phyloP scores from a whole-genome alignment of 345 rosid species.

The Corchorus olitorius region DNA sequence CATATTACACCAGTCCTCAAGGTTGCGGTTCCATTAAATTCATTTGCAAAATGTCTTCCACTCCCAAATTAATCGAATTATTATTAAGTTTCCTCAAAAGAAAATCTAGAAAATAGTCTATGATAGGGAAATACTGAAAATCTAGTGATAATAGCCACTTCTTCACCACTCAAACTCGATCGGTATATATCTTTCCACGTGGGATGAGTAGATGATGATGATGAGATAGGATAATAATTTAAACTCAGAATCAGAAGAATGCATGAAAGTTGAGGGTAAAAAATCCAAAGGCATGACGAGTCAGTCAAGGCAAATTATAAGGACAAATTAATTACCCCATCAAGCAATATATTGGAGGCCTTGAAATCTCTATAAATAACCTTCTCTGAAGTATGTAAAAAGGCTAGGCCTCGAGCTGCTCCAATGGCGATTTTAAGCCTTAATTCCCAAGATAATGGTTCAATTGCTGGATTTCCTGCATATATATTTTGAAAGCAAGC shows the following conservation, averaged over 20 bases:
- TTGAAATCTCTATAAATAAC: conserved; percentile 86
- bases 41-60: neutral
- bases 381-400: conserved; percentile 70
- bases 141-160: too few relatives aligned
- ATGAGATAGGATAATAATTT: too few relatives aligned
- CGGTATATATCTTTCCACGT: too few relatives aligned
- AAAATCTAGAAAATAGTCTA: neutral
- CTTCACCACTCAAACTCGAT: too few relatives aligned
- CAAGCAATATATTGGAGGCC: conserved; percentile 82
- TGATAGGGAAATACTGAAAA: neutral
- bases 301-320: neutral
- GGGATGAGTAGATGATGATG: too few relatives aligned
- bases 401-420: conserved; percentile 81
- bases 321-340: conserved; percentile 49
- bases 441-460: conserved; percentile 82
- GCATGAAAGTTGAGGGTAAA: neutral
- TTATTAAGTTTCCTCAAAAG: neutral
- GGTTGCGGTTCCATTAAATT: neutral
- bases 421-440: conserved; percentile 74
- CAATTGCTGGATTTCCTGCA: conserved; percentile 48
- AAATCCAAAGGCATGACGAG: neutral
- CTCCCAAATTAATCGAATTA: neutral
- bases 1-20: neutral
- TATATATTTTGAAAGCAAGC: neutral
- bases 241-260: neutral